A percentile compares a stretch with the other conserved stretches of the same genome.
Conservation (phyloP, 768 basidiomycete species). For the Amyloporia xantha region DNA sequence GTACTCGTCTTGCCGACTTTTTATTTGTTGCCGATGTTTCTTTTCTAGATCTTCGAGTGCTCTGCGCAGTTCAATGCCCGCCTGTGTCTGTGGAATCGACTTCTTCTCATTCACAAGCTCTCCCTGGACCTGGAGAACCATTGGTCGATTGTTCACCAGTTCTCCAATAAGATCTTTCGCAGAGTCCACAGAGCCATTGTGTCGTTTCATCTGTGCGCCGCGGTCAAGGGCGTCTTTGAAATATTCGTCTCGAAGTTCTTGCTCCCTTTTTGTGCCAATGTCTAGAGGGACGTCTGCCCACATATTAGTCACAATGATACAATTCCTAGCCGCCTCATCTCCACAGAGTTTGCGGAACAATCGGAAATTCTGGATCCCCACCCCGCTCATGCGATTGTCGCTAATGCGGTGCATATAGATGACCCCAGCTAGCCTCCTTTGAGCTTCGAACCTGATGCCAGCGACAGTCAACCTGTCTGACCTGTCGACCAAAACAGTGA, state of each 20-base stretch:
- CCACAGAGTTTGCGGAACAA: constrained; percentile 34
- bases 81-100: constrained; percentile 8
- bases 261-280: constrained; percentile 8
- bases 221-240: constrained; percentile 11
- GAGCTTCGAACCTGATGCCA: constrained; percentile 7
- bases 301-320: constrained; percentile 32
- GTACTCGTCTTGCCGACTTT: constrained; percentile 24
- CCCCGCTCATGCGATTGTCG: constrained; percentile 28
- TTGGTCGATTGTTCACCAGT: background rate
- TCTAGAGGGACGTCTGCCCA: constrained; percentile 23
- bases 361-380: constrained; percentile 25
- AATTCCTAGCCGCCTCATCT: constrained; percentile 19
- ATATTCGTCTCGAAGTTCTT: constrained; percentile 8
- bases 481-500: background rate
- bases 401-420: constrained; percentile 30
- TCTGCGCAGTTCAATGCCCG: constrained; percentile 15
- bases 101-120: constrained; percentile 9
- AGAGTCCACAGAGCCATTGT: constrained; percentile 5
- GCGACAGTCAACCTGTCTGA: background rate
- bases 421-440: constrained; percentile 23
- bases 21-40: constrained; percentile 6
- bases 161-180: constrained; percentile 5
- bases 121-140: constrained; percentile 7
- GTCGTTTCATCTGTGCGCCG: constrained; percentile 8
- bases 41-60: constrained; percentile 12